These are phyloP conservation scores for Sesbania bispinosa DNA, from an alignment of 306 rosid genomes.

Conservation along the genomic window DNA sequence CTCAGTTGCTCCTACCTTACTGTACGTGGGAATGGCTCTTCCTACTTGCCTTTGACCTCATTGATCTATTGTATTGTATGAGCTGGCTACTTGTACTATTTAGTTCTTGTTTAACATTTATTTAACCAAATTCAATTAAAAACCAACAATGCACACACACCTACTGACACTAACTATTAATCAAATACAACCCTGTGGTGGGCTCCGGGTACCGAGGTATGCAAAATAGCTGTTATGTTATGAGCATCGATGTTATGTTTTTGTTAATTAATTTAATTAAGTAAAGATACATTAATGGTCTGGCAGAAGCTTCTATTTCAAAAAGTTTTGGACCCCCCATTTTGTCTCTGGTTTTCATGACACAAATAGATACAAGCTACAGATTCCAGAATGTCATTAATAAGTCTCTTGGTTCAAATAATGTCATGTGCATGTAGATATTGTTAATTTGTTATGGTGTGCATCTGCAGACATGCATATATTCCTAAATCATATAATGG, in stretches of 20 bases:
- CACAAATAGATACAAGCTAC: constrained; percentile 24
- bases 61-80: constrained; percentile 8
- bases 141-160: constrained; percentile 20
- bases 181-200: constrained; percentile 13
- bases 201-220: constrained; percentile 40
- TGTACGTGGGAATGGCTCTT: constrained; percentile 16
- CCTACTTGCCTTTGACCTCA: background rate
- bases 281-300: background rate
- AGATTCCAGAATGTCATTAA: constrained; percentile 28
- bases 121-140: constrained; percentile 1
- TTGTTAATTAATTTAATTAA: constrained; percentile 16
- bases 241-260: background rate
- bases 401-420: constrained; percentile 15
- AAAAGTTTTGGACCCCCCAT: constrained; percentile 21
- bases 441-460: constrained; percentile 6
- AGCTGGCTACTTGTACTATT: constrained; percentile 26
- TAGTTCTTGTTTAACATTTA: background rate
- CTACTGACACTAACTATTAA: constrained; percentile 9
- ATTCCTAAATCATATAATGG: constrained; percentile 20
- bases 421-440: constrained; percentile 12
- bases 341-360: constrained; percentile 24
- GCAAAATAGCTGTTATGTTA: background rate
- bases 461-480: constrained; percentile 24
- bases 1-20: background rate
- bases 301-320: constrained; percentile 17